Evolutionary conservation across 2,329 filamentous ascomycete genomes (phyloP).

Genomic region (Aureobasidium subglaciale): DNA sequence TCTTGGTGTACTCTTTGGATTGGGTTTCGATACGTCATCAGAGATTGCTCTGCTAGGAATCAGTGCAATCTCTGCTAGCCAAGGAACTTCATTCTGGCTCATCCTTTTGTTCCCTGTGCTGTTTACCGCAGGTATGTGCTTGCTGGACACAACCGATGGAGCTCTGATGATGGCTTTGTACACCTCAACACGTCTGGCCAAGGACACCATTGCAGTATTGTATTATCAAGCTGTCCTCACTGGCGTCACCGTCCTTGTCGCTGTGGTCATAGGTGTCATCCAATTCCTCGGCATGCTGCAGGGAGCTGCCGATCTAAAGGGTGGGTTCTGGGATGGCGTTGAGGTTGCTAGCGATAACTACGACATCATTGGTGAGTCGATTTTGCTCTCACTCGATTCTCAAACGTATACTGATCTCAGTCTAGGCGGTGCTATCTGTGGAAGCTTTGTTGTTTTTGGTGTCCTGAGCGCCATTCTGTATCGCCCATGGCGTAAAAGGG

Average conservation of each 20-base stretch:
- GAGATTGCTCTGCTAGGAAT: constrained; percentile 91
- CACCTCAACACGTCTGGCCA: constrained; percentile 67
- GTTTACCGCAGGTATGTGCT: constrained; percentile 93
- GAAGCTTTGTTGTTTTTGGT: constrained; percentile 72
- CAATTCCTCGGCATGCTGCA: constrained; percentile 74
- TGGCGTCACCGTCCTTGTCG: constrained; percentile 72
- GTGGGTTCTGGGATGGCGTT: constrained; percentile 87
- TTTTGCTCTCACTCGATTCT: not conserved
- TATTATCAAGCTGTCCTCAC: constrained; percentile 92
- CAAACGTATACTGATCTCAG: not conserved
- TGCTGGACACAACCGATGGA: constrained; percentile 86
- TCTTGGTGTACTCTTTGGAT: constrained; percentile 73
- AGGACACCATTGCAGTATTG: constrained; percentile 79
- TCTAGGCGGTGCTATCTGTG: constrained; percentile 66
- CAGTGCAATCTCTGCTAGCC: constrained; percentile 74
- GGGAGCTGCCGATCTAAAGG: constrained; percentile 66
- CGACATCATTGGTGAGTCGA: constrained; percentile 61
- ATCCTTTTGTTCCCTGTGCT: constrained; percentile 86
- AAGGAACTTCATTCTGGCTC: constrained; percentile 86
- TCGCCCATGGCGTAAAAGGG: constrained; percentile 64
- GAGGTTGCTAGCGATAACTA: constrained; percentile 69
- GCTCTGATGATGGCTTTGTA: constrained; percentile 94
- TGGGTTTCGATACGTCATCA: constrained; percentile 92
- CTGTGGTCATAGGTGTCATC: constrained; percentile 76
- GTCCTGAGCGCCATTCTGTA: constrained; percentile 67